A percentile compares a stretch with the other conserved stretches of the same genome.
phyloP scores from a whole-genome alignment of 345 rosid genomes.

The Tarenaya hassleriana region DNA sequence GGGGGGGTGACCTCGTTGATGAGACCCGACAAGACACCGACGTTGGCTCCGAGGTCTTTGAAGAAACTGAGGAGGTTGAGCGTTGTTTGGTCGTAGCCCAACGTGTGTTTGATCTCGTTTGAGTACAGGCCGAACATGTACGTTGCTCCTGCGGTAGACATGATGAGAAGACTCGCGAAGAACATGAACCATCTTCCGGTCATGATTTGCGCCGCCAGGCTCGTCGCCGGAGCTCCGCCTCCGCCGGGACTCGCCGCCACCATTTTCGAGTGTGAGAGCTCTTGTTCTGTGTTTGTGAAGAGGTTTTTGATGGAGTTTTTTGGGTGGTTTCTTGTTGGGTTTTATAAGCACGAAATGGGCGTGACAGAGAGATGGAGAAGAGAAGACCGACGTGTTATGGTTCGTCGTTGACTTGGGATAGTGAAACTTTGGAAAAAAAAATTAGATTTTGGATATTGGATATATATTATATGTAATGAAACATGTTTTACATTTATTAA shows the following conservation, averaged over 20 bases:
- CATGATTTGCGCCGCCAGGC: constrained; percentile 31
- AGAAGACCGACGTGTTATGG: constrained; percentile 24
- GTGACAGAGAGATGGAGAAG: constrained; percentile 15
- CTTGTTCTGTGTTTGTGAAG: not conserved
- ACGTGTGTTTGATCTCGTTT: constrained; percentile 31
- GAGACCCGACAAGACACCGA: constrained; percentile 43
- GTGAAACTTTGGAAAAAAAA: constrained; percentile 2
- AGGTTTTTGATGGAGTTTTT: constrained; percentile 4
- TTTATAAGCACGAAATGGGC: constrained; percentile 25
- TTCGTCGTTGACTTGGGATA: constrained; percentile 28
- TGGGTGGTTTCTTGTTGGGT: constrained; percentile 24
- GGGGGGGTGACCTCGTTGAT: constrained; percentile 44
- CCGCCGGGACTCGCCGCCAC: constrained; percentile 23
- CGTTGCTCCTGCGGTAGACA: constrained; percentile 48
- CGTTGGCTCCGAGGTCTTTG: constrained; percentile 50
- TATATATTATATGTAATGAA: too few relatives aligned
- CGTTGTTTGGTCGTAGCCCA: constrained; percentile 48
- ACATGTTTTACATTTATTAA: too few relatives aligned
- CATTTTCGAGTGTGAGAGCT: constrained; percentile 10
- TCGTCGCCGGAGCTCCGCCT: constrained; percentile 25
- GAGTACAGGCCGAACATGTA: constrained; percentile 50
- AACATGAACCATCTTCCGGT: constrained; percentile 53
- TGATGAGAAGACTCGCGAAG: constrained; percentile 34
- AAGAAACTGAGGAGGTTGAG: constrained; percentile 44
- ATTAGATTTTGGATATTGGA: constrained; percentile 7